Percentiles rank a stretch among this genome's conserved stretches.
These are phyloP conservation scores for Mikania micrantha DNA, from an alignment of 129 eudicot genomes.

Conservation along the genomic window DNA sequence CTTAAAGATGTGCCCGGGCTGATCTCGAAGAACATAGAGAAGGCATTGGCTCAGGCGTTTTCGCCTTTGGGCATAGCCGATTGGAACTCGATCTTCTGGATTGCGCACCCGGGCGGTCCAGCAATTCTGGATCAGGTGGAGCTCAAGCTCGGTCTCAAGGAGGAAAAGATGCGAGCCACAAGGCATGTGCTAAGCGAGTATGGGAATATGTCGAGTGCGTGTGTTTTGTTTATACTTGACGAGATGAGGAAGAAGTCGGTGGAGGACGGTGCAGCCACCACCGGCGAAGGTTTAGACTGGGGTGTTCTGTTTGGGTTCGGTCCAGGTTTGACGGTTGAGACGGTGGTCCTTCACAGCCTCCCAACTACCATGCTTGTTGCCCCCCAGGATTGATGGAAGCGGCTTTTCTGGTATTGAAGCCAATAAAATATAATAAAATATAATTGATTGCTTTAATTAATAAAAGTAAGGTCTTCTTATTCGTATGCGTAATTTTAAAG, in stretches of 20 bases:
- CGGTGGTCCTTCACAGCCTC: conserved; percentile 51
- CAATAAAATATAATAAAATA: too few relatives aligned
- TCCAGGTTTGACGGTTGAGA: conserved; percentile 58
- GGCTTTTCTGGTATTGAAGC: neutral
- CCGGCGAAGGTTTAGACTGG: conserved; percentile 54
- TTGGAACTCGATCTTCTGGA: conserved; percentile 67
- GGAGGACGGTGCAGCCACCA: conserved; percentile 36
- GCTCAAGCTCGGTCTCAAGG: conserved; percentile 35
- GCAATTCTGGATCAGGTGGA: conserved; percentile 58
- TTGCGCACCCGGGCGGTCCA: conserved; percentile 42
- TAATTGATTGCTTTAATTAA: neutral
- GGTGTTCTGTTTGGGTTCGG: conserved; percentile 61
- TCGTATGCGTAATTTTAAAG: neutral
- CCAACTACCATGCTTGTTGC: conserved; percentile 18
- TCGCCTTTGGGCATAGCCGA: conserved; percentile 40
- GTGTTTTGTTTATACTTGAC: conserved; percentile 46
- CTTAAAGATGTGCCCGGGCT: conserved; percentile 45
- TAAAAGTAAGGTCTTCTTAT: too few relatives aligned
- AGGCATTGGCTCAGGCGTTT: conserved; percentile 37
- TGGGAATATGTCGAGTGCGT: conserved; percentile 62
- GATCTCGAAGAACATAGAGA: conserved; percentile 51
- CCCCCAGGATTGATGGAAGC: neutral
- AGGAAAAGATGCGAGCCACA: conserved; percentile 44
- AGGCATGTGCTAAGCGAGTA: conserved; percentile 49
- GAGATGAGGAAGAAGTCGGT: conserved; percentile 56